Percentiles rank a stretch among this genome's conserved stretches.
phyloP scores from a whole-genome alignment of 345 rosid species.

The Euphorbia tirucalli region DNA sequence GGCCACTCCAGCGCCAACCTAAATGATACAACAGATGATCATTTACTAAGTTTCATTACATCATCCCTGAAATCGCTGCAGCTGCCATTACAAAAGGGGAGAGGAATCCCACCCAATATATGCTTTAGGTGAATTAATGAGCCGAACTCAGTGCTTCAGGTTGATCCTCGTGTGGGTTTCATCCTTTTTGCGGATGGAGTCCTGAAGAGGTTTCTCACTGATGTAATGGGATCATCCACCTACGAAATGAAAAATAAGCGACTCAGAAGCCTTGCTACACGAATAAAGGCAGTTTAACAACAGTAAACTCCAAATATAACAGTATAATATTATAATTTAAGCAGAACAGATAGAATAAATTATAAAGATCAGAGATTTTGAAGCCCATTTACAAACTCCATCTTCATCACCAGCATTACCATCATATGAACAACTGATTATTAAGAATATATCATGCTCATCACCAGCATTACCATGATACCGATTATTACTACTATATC shows the following conservation, averaged over 20 bases:
- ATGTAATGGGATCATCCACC: conserved; percentile 79
- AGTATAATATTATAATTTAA: background rate
- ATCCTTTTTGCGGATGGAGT: conserved; percentile 54
- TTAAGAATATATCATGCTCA: background rate
- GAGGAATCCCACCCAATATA: background rate
- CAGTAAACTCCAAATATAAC: background rate
- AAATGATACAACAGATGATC: background rate
- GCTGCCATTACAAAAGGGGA: background rate
- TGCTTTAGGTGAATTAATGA: conserved; percentile 8
- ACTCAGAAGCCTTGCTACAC: background rate
- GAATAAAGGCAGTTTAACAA: background rate
- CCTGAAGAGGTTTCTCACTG: conserved; percentile 65
- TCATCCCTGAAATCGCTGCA: background rate
- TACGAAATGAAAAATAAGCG: conserved; percentile 14
- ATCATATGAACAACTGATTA: background rate
- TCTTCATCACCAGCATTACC: background rate
- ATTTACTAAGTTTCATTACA: background rate
- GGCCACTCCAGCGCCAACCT: background rate
- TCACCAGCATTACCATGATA: background rate
- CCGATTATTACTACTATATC: background rate
- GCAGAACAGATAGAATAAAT: background rate
- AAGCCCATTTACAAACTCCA: background rate
- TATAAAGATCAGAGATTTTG: background rate
- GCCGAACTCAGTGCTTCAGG: conserved; percentile 18
- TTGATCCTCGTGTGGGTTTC: conserved; percentile 36